Conservation (phyloP, 1,284 basidiomycete species). For the Irpex sp. region DNA sequence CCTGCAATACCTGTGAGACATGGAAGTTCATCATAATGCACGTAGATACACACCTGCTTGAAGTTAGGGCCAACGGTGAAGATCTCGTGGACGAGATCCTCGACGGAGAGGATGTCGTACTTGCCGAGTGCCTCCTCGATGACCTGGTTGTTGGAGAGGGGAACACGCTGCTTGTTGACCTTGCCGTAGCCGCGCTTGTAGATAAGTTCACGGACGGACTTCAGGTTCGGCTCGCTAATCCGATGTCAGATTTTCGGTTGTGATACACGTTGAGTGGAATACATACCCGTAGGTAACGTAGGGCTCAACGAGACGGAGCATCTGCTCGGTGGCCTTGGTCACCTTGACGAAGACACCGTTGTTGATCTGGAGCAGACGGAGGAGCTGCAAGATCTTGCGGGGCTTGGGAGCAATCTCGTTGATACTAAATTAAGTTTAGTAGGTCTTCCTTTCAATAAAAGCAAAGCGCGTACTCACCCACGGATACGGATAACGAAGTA, state of each 20-base stretch:
- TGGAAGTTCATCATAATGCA: neutral
- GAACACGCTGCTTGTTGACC: conserved; percentile 96
- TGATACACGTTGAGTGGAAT: conserved; percentile 14
- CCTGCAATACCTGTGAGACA: conserved; percentile 38
- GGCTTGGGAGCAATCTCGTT: conserved; percentile 99
- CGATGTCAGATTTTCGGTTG: conserved; percentile 23
- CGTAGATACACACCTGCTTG: conserved; percentile 73
- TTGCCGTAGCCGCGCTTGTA: conserved; percentile 99
- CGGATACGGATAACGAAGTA: conserved; percentile 98
- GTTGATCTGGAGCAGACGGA: conserved; percentile 99
- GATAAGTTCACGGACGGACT: conserved; percentile 95
- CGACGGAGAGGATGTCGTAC: conserved; percentile 95
- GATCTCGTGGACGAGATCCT: conserved; percentile 99
- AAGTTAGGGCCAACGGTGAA: conserved; percentile 96
- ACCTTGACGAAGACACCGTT: conserved; percentile 99
- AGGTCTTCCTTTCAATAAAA: neutral
- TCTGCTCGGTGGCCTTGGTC: conserved; percentile 95
- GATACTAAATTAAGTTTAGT: conserved; percentile 62
- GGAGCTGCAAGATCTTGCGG: conserved; percentile 97
- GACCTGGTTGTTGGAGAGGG: conserved; percentile 91
- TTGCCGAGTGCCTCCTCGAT: conserved; percentile 94
- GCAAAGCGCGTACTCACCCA: conserved; percentile 55
- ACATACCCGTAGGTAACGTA: conserved; percentile 93
- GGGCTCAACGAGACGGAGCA: conserved; percentile 97
- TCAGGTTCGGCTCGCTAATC: conserved; percentile 90